phyloP scores from a whole-genome alignment of 1,284 basidiomycete genomes.

The Coniferiporia weirii region DNA sequence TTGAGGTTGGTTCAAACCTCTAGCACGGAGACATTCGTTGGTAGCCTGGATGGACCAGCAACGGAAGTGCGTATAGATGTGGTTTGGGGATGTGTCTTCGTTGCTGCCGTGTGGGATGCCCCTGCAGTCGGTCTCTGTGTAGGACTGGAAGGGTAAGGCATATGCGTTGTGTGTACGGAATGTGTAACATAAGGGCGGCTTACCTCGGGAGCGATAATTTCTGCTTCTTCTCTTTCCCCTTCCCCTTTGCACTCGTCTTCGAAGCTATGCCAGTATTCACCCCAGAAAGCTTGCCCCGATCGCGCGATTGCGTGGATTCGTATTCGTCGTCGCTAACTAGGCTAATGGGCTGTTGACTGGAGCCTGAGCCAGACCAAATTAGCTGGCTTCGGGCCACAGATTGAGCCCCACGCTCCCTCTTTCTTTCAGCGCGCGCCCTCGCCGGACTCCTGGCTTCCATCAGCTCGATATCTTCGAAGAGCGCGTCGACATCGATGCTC shows the following conservation, averaged over 20 bases:
- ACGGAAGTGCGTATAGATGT: too few species aligned
- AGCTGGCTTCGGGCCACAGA: too few species aligned
- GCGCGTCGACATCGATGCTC: neutral
- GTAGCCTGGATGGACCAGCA: too few species aligned
- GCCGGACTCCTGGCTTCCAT: neutral
- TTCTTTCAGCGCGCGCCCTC: neutral
- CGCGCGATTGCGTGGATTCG: neutral
- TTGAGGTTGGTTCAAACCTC: neutral
- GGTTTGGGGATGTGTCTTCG: too few species aligned
- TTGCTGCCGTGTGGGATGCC: too few species aligned
- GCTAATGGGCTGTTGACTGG: neutral
- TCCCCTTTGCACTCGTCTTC: too few species aligned
- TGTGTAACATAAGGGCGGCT: neutral
- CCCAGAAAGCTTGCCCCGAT: neutral
- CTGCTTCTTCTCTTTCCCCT: too few species aligned
- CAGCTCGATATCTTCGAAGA: neutral
- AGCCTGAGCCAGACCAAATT: neutral
- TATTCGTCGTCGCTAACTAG: neutral
- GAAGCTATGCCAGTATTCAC: too few species aligned
- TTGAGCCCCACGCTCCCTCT: neutral
- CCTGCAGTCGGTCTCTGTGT: too few species aligned
- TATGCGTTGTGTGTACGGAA: neutral
- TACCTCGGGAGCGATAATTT: neutral
- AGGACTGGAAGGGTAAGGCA: too few species aligned
- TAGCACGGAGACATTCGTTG: neutral